Evolutionary conservation across 1,284 basidiomycete species (phyloP), one percentile per base, ranked within the genome.

Genomic region (Trichosporon inkin): DNA sequence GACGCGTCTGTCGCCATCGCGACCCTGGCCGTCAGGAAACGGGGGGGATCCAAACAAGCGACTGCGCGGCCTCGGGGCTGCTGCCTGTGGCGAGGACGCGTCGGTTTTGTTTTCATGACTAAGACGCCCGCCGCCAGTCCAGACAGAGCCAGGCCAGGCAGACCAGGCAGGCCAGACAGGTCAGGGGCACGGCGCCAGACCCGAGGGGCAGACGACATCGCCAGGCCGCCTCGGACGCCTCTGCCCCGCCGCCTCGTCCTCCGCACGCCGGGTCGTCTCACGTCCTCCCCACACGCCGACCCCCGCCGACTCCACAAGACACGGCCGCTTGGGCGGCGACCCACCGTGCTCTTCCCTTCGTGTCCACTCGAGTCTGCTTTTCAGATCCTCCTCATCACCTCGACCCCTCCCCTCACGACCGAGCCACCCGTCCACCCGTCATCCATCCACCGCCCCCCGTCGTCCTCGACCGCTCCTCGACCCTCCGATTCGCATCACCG

Each of bases 81-180:
- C 14, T 10, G 11, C 28, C 14, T 22, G 10, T 6, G 24, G 22
- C n/a, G 14, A 32, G 44, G 44, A 49, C 44, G 44, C 44, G 44
- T 49, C 44, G 44, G 44, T 28, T 49, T 49, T 49, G 44, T 49
- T 49, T 49, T 49, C 22, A 49, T 24, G 28, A 8, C 22, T 20
- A 24, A 32, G 28, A 8, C 4, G 8, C n/a, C n/a, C n/a, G 40
- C 40, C 19, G 19, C 41, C 14, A 13, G 22, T 11, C 41, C 10
- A 24, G 22, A 28, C 22, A 14, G 17, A 24, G 17, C 10, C 41
- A 24, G 10, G 10, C 20, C 22, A 10, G 11, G n/a, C n/a, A n/a
- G n/a, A n/a, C n/a, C n/a, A n/a, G n/a, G n/a, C n/a, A n/a, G n/a
- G n/a, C n/a, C n/a, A n/a, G n/a, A n/a, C n/a, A n/a, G n/a, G n/a